Conservation (phyloP, 2,329 filamentous ascomycete species). For the Xylariaceae sp. region DNA sequence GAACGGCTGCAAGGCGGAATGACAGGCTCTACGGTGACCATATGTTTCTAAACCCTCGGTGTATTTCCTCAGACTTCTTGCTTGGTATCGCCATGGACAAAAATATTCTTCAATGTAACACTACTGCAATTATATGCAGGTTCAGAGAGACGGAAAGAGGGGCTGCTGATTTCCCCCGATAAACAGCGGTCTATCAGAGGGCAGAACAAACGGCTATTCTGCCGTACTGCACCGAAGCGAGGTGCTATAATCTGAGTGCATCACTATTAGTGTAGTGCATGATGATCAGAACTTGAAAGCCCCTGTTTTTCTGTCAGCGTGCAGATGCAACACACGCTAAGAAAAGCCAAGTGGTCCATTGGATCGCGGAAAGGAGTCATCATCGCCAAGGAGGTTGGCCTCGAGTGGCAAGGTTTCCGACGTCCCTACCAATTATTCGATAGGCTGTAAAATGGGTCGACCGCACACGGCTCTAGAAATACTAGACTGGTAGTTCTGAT, state of each 20-base stretch:
- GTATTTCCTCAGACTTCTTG: not conserved
- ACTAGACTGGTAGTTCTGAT: too few relatives aligned
- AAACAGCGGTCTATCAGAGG: conserved; percentile 9
- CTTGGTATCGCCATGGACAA: conserved; percentile 1
- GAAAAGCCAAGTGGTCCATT: not conserved
- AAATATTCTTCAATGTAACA: too few relatives aligned
- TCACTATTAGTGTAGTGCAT: too few relatives aligned
- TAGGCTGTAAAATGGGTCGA: not conserved
- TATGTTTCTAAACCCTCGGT: not conserved
- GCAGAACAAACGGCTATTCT: not conserved
- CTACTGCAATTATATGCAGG: too few relatives aligned
- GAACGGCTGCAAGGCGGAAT: not conserved
- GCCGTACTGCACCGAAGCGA: not conserved
- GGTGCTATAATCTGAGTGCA: conserved; percentile 24
- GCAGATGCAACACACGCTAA: conserved; percentile 13
- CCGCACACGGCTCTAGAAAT: conserved; percentile 4
- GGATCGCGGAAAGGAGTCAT: not conserved
- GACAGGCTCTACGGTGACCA: not conserved
- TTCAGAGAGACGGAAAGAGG: conserved; percentile 1
- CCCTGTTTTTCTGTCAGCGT: conserved; percentile 17
- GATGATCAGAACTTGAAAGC: not conserved
- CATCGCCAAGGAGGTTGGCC: conserved; percentile 1
- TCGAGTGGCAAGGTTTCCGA: not conserved
- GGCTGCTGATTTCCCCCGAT: not conserved
- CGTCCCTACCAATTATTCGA: not conserved